Evolutionary conservation across 2,329 filamentous ascomycete species (phyloP), one percentile per base, ranked within the genome.

Genomic region (Sclerotinia spermophila): DNA sequence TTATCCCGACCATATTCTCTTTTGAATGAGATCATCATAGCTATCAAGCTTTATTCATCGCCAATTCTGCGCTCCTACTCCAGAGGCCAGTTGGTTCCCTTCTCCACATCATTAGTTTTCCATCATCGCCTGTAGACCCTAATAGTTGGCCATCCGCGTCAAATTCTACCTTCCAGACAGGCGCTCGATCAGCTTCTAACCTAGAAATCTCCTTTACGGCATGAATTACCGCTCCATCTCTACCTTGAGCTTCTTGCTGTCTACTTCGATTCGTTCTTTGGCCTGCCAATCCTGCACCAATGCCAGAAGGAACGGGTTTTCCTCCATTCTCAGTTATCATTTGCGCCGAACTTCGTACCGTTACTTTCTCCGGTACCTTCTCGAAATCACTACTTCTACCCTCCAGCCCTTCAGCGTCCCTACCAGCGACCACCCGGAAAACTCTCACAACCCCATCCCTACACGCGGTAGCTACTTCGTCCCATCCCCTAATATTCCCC

Each of bases 381-480:
- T 76, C 78, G 56, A 79, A 79, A 59, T 82, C 79, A 44, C 76
- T 73, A 33, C 76, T 78, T 13, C 79, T 61, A 6, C 44, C 58
- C 11, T 24, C 67, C 8, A 38, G 7, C 1, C 35, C 48, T 30
- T 67, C 38, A 74, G 82, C 85, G 61, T 80, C 85, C 11, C 76
- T 82, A 24, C 51, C 72, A 0, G 91, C 91, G 48, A 90, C 88
- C 27, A 97, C 80, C 76, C 95, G 89, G 78, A 96, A 97, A n/a
- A 99, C 91, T 55, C 95, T 87, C 55, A 97, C 89, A 76, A 89
- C 90, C 4, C 96, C 95, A 79, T 99, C 96, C 80, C 96, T 96
- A 79, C 93, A 96, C 3, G 94, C 95, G 8, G 94, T 96, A 4
- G 95, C 96, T 76, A 98, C 87, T 71, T 95, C 86, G 80, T 99